Conservation (phyloP, 176 grass and related monocot species). For the Carex littledalei region DNA sequence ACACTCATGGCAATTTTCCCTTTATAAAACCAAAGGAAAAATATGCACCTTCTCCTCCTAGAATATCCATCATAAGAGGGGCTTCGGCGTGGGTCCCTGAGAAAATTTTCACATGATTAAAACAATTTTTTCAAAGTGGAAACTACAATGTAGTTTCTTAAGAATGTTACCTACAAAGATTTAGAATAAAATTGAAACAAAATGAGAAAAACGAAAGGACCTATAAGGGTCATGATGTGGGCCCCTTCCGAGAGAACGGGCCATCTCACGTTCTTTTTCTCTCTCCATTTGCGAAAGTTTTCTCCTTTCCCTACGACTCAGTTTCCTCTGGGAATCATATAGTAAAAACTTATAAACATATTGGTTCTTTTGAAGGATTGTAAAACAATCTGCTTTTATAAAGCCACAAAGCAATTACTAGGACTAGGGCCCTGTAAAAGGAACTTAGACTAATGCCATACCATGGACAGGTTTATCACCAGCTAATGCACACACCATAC, state of each 20-base stretch:
- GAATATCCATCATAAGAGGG: constrained; percentile 97
- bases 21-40: not conserved
- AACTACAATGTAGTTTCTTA: not conserved
- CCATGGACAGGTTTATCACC: not conserved
- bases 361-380: constrained; percentile 20
- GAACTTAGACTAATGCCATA: not conserved
- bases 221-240: constrained; percentile 91
- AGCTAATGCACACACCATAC: not conserved
- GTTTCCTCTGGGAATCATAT: constrained; percentile 53
- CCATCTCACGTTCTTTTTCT: constrained; percentile 69
- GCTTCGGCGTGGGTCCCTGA: constrained; percentile 81
- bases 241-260: constrained; percentile 54
- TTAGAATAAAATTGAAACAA: not conserved
- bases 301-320: constrained; percentile 96
- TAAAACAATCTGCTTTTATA: constrained; percentile 19
- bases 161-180: constrained; percentile 1
- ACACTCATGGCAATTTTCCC: not conserved
- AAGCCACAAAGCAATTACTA: not conserved
- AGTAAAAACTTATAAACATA: constrained; percentile 23
- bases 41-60: constrained; percentile 58
- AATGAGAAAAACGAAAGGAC: constrained; percentile 24
- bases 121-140: constrained; percentile 6
- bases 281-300: constrained; percentile 94
- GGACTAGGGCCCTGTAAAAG: not conserved
- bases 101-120: constrained; percentile 13